Conservation (phyloP, 169 alveolate genomes). For the Eimeria maxima region DNA sequence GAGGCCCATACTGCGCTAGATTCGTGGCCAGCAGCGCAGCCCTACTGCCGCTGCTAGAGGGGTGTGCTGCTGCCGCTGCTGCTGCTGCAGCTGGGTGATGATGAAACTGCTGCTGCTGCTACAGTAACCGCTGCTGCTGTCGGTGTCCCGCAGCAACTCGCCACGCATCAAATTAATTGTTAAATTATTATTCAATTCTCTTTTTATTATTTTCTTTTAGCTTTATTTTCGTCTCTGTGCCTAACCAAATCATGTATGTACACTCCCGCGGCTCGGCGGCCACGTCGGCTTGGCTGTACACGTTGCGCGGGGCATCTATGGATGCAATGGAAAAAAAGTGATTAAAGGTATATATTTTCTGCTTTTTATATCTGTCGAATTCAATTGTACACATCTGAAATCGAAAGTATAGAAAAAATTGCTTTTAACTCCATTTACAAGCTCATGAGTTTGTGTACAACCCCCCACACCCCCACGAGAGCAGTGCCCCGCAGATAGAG, state of each 20-base stretch:
- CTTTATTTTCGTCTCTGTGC: too few relatives aligned
- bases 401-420: too few relatives aligned
- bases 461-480: conserved; percentile 22
- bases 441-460: background rate
- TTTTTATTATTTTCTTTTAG: too few relatives aligned
- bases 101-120: background rate
- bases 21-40: background rate
- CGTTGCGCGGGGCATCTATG: background rate
- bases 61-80: conserved; percentile 8
- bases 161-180: background rate
- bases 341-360: too few relatives aligned
- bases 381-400: too few relatives aligned
- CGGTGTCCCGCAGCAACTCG: background rate
- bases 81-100: conserved; percentile 7
- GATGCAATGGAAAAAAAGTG: background rate
- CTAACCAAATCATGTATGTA: background rate
- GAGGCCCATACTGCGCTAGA: background rate
- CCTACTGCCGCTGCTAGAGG: conserved; percentile 5
- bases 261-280: background rate
- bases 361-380: too few relatives aligned
- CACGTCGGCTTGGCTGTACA: background rate
- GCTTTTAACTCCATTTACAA: background rate
- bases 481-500: conserved; percentile 14
- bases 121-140: background rate
- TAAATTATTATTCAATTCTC: too few relatives aligned